These are phyloP conservation scores for Venturia nashicola DNA, from an alignment of 2,329 filamentous ascomycete genomes.

Conservation along the genomic window DNA sequence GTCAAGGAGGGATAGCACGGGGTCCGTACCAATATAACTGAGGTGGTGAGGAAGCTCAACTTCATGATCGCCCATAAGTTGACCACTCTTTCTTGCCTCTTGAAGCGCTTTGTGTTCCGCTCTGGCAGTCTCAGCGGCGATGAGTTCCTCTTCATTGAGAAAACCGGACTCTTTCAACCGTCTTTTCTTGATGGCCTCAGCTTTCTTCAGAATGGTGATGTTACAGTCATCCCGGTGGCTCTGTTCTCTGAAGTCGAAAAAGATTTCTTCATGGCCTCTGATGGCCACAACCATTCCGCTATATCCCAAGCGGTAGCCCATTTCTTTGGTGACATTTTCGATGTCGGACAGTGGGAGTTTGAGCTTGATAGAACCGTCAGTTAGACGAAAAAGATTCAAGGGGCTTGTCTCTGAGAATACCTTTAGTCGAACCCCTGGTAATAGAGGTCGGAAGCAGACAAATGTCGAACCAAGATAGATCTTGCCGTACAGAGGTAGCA, in stretches of 20 bases:
- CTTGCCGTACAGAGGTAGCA: constrained; percentile 88
- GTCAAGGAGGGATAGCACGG: constrained; percentile 3
- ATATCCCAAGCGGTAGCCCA: constrained; percentile 79
- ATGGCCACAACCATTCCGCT: constrained; percentile 88
- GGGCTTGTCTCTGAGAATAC: constrained; percentile 36
- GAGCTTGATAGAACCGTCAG: constrained; percentile 28
- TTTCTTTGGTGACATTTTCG: constrained; percentile 82
- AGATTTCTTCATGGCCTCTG: constrained; percentile 85
- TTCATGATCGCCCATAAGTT: constrained; percentile 22
- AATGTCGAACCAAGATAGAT: constrained; percentile 82
- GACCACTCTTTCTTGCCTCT: constrained; percentile 48
- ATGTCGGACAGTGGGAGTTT: constrained; percentile 85
- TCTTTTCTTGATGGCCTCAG: constrained; percentile 51
- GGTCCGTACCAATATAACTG: constrained; percentile 11
- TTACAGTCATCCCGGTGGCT: constrained; percentile 82
- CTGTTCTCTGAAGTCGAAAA: constrained; percentile 77
- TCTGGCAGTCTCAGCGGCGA: constrained; percentile 61
- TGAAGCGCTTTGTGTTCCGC: constrained; percentile 72
- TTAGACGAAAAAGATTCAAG: background rate
- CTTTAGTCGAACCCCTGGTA: constrained; percentile 70
- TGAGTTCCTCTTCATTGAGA: constrained; percentile 55
- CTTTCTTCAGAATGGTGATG: constrained; percentile 59
- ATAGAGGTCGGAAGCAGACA: constrained; percentile 85
- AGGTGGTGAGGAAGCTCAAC: constrained; percentile 19
- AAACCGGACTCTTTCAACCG: constrained; percentile 59